Evolutionary conservation across 2,329 filamentous ascomycete species (phyloP).

Genomic region (Curvularia verruculosa): DNA sequence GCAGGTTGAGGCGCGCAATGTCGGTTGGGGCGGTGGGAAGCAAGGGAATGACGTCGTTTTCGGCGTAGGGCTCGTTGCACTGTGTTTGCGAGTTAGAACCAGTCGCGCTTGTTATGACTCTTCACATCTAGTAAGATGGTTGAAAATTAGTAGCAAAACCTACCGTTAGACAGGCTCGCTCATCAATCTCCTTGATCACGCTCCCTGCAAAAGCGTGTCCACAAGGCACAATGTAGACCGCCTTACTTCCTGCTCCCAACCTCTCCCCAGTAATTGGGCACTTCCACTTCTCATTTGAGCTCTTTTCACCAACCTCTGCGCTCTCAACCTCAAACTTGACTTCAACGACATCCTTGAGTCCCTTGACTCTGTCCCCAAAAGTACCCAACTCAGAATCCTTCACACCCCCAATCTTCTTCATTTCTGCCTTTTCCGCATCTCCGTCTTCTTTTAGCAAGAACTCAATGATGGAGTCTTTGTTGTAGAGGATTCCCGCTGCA

Average conservation of each 20-base stretch:
- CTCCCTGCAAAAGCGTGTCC: constrained; percentile 92
- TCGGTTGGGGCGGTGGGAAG: constrained; percentile 75
- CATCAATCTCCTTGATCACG: constrained; percentile 79
- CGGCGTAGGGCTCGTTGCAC: constrained; percentile 76
- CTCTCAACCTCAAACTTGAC: constrained; percentile 72
- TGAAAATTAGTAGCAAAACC: constrained; percentile 18
- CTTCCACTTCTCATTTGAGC: constrained; percentile 67
- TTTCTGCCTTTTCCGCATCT: constrained; percentile 66
- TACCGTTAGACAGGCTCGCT: constrained; percentile 65
- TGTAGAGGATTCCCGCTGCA: constrained; percentile 83
- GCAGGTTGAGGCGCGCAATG: constrained; percentile 67
- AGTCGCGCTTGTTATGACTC: not conserved
- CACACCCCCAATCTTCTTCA: constrained; percentile 49
- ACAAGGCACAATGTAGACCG: constrained; percentile 91
- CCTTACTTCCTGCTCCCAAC: constrained; percentile 76
- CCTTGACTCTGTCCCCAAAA: constrained; percentile 71
- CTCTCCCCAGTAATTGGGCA: constrained; percentile 90
- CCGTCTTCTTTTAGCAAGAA: constrained; percentile 64
- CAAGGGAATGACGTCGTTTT: constrained; percentile 81
- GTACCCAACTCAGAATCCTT: constrained; percentile 52
- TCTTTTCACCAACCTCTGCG: constrained; percentile 46
- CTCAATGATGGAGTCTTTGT: constrained; percentile 87
- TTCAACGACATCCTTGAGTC: constrained; percentile 84
- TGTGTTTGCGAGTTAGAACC: constrained; percentile 45
- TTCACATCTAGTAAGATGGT: not conserved